Evolutionary conservation across 805 yeast species (phyloP), one percentile per base, ranked within the genome.

Genomic region (Kodamaea fukazawae): DNA sequence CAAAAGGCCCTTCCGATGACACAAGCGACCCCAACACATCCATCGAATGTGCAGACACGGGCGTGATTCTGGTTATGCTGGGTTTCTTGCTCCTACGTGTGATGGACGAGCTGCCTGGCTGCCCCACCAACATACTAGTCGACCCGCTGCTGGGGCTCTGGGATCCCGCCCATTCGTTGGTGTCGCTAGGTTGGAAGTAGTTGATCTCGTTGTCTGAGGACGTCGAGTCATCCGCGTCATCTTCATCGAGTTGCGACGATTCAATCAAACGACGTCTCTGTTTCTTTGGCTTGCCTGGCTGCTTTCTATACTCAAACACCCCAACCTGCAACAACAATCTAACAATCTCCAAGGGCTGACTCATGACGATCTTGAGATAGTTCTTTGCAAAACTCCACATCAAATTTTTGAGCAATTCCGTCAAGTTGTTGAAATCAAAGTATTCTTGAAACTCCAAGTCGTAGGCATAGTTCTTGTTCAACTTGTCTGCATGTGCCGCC

Each of bases 311-410:
- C 18, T 64, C 60, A 55, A 83, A 81, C 23, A 74, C 76, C 3
- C 95, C 95, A 10, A 86, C 83, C 60, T 93, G 98, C 41, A 89
- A 63, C 18, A 90, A 68, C 48, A 87, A 70, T 40, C 91, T 72
- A 4, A 86, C 78, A 12, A 86, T 83, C 50, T 91, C 97, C 60
- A 90, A 82, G 2, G 99, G 98, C 61, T 93, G 97, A 13, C 86
- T 76, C 7, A 86, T 56, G 23, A 88, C 59, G 32, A 82, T 78
- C 44, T 79, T 80, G 40, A 79, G 60, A 64, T 93, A 91, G 47
- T 81, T 83, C 47, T 78, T 78, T 36, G 81, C 52, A 45, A 87
- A 78, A 32, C 84, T 78, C 55, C 74, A 69, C 16, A 79, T 60
- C 43, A 88, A 67, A 29, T 80, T 77, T 38, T 72, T 68, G 4